Evolutionary conservation across 768 basidiomycete species (phyloP).

Genomic region (Xerocomus potaroensis): DNA sequence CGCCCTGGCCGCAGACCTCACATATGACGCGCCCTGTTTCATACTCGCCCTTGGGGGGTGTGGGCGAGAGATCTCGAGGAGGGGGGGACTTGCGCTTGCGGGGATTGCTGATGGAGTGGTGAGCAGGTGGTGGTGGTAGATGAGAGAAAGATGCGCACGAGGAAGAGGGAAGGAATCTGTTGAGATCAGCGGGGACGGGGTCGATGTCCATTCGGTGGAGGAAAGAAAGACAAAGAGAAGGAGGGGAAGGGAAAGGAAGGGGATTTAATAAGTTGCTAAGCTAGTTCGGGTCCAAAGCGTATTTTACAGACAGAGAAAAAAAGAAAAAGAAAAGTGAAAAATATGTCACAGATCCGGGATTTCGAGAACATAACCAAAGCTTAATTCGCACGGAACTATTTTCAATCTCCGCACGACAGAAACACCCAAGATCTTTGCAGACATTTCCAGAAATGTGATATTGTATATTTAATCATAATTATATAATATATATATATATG

Average conservation of each 20-base stretch:
- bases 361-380: constrained; percentile 38
- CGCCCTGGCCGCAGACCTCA: constrained; percentile 54
- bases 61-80: constrained; percentile 15
- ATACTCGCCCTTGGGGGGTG: constrained; percentile 48
- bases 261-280: constrained; percentile 34
- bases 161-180: constrained; percentile 10
- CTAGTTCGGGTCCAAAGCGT: constrained; percentile 36
- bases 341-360: constrained; percentile 39
- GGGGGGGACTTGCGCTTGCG: constrained; percentile 41
- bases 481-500: too few species aligned
- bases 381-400: constrained; percentile 30
- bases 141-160: constrained; percentile 20
- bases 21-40: constrained; percentile 63
- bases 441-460: constrained; percentile 33
- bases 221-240: constrained; percentile 8
- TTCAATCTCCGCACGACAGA: constrained; percentile 34
- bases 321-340: constrained; percentile 38
- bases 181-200: constrained; percentile 14
- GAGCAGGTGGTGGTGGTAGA: constrained; percentile 16
- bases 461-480: too few species aligned
- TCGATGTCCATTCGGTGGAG: constrained; percentile 17
- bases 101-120: constrained; percentile 25
- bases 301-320: too few species aligned
- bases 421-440: too few species aligned
- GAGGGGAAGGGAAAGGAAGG: constrained; percentile 18